A percentile compares a stretch with the other conserved stretches of the same genome.
Evolutionary conservation across 768 basidiomycete genomes (phyloP).

Genomic region (Fomitopsis pulvina): DNA sequence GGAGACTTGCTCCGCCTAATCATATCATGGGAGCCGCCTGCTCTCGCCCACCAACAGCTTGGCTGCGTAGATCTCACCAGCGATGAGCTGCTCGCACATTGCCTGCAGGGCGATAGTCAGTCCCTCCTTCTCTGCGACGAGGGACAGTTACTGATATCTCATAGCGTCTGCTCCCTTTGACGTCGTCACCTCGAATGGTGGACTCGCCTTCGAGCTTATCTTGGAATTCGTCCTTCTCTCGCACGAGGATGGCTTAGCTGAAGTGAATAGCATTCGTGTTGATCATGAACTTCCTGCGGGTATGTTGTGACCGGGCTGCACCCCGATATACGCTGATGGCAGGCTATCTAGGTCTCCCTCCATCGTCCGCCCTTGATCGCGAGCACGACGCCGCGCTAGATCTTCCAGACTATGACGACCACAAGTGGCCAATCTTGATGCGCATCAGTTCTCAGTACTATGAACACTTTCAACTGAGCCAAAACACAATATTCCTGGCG

Average conservation of each 20-base stretch:
- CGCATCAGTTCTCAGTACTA: background rate
- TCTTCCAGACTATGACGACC: background rate
- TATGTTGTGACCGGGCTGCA: too few species aligned
- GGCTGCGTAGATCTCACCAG: background rate
- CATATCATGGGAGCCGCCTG: background rate
- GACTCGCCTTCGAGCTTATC: too few species aligned
- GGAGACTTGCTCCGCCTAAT: background rate
- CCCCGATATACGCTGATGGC: too few species aligned
- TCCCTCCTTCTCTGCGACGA: background rate
- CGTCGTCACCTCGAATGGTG: background rate
- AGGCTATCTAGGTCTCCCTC: too few species aligned
- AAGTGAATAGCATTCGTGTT: too few species aligned
- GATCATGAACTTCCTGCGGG: too few species aligned
- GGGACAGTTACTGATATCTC: background rate
- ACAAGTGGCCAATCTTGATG: background rate
- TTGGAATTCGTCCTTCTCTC: too few species aligned
- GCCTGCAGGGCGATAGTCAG: background rate
- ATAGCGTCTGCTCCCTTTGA: background rate
- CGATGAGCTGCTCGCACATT: background rate
- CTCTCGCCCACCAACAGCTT: background rate
- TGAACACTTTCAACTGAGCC: background rate
- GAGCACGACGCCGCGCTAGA: background rate
- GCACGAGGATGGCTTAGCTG: too few species aligned
- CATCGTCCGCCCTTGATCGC: background rate
- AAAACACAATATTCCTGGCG: background rate